Conservation (phyloP, 768 basidiomycete species). For the Tephrocybe sp. region DNA sequence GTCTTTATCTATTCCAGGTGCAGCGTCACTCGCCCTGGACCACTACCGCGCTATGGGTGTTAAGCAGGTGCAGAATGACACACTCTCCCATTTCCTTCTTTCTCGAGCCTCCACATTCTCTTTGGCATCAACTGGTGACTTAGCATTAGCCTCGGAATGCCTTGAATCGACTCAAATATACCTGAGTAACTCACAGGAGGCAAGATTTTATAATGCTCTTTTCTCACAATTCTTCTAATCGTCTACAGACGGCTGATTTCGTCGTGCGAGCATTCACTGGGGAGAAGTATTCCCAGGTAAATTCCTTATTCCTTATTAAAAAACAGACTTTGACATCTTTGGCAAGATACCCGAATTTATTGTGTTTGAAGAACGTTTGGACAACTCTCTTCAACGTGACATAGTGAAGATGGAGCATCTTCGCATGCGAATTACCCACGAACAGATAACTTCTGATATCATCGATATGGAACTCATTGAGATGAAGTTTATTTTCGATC, state of each 20-base stretch:
- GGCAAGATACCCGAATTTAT: conserved; percentile 81
- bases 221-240: conserved; percentile 1
- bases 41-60: conserved; percentile 77
- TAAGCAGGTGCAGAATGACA: conserved; percentile 88
- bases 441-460: conserved; percentile 64
- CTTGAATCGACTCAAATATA: conserved; percentile 81
- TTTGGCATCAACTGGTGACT: conserved; percentile 68
- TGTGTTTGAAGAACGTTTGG: conserved; percentile 73
- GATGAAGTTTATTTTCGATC: conserved; percentile 78
- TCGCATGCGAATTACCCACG: conserved; percentile 78
- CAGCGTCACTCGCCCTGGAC: conserved; percentile 67
- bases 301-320: background rate
- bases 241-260: conserved; percentile 68
- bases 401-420: conserved; percentile 81
- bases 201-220: conserved; percentile 23
- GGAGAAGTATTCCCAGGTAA: conserved; percentile 83
- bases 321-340: background rate
- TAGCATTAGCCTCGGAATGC: conserved; percentile 74
- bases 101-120: conserved; percentile 80
- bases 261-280: conserved; percentile 72
- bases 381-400: conserved; percentile 84
- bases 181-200: conserved; percentile 76
- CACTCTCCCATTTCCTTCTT: conserved; percentile 80
- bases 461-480: conserved; percentile 84
- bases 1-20: conserved; percentile 45